These are phyloP conservation scores for Pyricularia sp. DNA, from an alignment of 2,329 filamentous ascomycete genomes.

Conservation along the genomic window DNA sequence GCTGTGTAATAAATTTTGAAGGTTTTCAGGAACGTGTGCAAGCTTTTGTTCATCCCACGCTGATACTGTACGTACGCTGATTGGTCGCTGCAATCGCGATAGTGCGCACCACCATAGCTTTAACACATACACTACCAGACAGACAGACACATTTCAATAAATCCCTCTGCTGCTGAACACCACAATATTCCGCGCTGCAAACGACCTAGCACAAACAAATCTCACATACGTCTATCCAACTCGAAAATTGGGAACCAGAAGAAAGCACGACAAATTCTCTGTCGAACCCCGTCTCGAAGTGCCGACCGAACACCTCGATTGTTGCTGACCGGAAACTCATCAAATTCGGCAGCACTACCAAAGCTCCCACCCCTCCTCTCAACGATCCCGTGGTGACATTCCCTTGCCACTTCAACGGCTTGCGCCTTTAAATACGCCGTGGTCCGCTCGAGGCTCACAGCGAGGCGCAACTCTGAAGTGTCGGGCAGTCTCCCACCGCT, in stretches of 20 bases:
- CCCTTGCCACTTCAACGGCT: constrained; percentile 2
- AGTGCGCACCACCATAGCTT: neutral
- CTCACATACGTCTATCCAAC: neutral
- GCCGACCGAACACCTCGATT: neutral
- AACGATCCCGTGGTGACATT: neutral
- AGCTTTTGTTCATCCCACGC: neutral
- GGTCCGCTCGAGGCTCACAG: constrained; percentile 68
- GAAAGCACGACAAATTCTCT: neutral
- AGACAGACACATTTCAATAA: neutral
- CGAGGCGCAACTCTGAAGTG: constrained; percentile 62
- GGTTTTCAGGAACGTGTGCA: neutral
- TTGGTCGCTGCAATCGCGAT: neutral
- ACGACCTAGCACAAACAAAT: neutral
- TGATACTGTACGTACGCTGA: neutral
- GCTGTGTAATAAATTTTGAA: neutral
- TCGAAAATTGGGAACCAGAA: neutral
- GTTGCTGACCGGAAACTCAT: neutral
- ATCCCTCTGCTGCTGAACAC: neutral
- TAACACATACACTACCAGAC: neutral
- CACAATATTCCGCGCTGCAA: neutral
- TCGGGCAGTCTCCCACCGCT: constrained; percentile 19
- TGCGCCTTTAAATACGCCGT: constrained; percentile 87
- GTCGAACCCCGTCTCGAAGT: neutral
- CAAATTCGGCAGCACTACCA: neutral
- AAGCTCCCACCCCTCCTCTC: neutral